phyloP scores from a whole-genome alignment of 2,329 filamentous ascomycete species.

The Drechmeria coniospora region DNA sequence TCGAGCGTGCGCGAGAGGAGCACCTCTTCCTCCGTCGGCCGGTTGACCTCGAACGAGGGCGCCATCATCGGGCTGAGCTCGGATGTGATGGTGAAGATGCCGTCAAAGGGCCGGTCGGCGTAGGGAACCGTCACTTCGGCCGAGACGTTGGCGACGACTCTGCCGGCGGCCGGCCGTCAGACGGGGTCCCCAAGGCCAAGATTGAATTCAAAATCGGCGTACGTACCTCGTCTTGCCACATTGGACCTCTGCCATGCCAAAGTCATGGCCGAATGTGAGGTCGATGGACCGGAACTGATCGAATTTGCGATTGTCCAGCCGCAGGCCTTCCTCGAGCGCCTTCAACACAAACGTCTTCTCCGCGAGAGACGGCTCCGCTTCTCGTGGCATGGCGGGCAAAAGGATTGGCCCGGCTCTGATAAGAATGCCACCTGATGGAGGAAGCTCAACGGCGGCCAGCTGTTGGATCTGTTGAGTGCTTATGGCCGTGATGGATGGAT shows the following conservation, averaged over 20 bases:
- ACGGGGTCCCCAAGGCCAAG: neutral
- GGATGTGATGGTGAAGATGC: constrained; percentile 81
- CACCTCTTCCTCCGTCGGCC: constrained; percentile 70
- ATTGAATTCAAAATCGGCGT: neutral
- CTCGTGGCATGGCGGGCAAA: constrained; percentile 59
- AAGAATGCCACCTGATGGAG: too few species aligned
- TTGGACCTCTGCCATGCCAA: constrained; percentile 75
- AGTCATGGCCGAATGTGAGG: constrained; percentile 76
- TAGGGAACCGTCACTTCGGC: constrained; percentile 79
- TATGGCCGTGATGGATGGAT: constrained; percentile 3
- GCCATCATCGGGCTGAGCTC: constrained; percentile 89
- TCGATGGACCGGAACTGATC: constrained; percentile 67
- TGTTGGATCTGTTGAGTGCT: constrained; percentile 5
- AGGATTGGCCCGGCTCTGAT: neutral
- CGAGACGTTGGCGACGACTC: constrained; percentile 71
- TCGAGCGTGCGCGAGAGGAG: constrained; percentile 80
- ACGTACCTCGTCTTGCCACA: constrained; percentile 77
- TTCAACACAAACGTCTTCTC: constrained; percentile 77
- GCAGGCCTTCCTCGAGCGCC: constrained; percentile 64
- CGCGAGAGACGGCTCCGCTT: constrained; percentile 78
- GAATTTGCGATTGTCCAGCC: constrained; percentile 68
- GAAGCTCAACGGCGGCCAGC: too few species aligned
- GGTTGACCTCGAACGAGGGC: constrained; percentile 74
- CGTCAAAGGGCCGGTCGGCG: constrained; percentile 83
- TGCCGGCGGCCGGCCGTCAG: constrained; percentile 18